Evolutionary conservation across 805 yeast species (phyloP), one percentile per base, ranked within the genome.

Genomic region (Starmerella vaccinii): DNA sequence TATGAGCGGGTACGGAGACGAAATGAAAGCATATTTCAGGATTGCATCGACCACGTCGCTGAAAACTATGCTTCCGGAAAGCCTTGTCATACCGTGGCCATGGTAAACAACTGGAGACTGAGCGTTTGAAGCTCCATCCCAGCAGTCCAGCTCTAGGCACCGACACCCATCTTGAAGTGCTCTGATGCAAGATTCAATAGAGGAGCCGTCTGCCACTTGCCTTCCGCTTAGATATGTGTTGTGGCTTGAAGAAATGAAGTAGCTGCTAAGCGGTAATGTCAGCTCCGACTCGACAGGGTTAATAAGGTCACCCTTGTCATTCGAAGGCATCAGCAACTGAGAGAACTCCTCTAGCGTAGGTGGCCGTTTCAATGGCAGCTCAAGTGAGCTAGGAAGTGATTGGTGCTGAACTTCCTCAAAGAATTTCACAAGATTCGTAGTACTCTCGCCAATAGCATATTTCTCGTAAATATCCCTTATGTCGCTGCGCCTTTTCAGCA

Each of bases 81-180:
- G 77, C 33, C 60, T 33, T 1, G 60, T 48, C 3, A 59, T 39
- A 0, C 95, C 78, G 45, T 82, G 69, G 0, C 98, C 98, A 65
- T 92, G 99, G 26, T 84, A 82, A 0, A 92, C 96, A 0, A 85
- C 76, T 0, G 98, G 98, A 0, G 82, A 45, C 16, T 30, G 47
- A 13, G 32, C 9, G n/a, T 40, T 89, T 12, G 68, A 65, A 30
- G 76, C 80, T 21, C 82, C 84, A 68, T 90, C 95, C 98, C 98
- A 92, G 19, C 92, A 73, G 65, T 92, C 99, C 37, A 92, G 79
- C 62, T 92, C 99, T n/a, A 92, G 73, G 55, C 96, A 89, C 41
- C 96, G 72, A 60, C 97, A 92, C 1, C 98, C 97, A 49, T 88
- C 76, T 63, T 88, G 96, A 45, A 92, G 68, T 0, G 86, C 92